Conservation (phyloP, 129 eudicot species). For the Silybum marianum region DNA sequence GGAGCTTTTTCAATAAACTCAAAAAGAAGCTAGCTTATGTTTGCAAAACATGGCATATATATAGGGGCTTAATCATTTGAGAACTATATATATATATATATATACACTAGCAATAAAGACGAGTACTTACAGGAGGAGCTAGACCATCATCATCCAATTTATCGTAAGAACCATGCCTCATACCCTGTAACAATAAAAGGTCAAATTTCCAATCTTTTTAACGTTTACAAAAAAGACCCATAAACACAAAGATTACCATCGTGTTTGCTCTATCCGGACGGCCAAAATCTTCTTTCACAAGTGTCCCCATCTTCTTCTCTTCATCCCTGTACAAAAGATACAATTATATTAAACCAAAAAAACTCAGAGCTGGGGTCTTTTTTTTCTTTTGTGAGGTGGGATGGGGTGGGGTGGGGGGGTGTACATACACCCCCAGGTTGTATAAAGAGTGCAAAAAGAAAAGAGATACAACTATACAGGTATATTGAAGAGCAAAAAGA, state of each 20-base stretch:
- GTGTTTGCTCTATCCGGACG: conserved; percentile 84
- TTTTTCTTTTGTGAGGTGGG: too few relatives aligned
- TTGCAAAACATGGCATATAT: not conserved
- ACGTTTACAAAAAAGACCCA: not conserved
- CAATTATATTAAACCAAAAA: not conserved
- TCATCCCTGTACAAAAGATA: conserved; percentile 56
- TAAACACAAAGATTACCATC: conserved; percentile 40
- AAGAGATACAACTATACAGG: not conserved
- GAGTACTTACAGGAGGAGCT: conserved; percentile 76
- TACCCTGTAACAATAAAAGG: conserved; percentile 48
- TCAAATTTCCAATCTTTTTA: not conserved
- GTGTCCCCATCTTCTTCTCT: conserved; percentile 97
- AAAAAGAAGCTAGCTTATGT: not conserved
- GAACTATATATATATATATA: too few relatives aligned
- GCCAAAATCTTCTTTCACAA: conserved; percentile 93
- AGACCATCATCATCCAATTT: conserved; percentile 93
- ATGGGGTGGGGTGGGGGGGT: too few relatives aligned
- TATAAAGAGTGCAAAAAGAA: not conserved
- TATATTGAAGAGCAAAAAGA: not conserved
- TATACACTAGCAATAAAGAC: not conserved
- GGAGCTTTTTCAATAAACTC: not conserved
- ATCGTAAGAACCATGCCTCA: conserved; percentile 95
- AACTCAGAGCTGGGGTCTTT: not conserved
- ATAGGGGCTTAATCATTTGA: too few relatives aligned
- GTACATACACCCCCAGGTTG: not conserved